Percentiles rank a stretch among this genome's conserved stretches.
phyloP scores from a whole-genome alignment of 176 grass and related monocot genomes.

The Triticum urartu region DNA sequence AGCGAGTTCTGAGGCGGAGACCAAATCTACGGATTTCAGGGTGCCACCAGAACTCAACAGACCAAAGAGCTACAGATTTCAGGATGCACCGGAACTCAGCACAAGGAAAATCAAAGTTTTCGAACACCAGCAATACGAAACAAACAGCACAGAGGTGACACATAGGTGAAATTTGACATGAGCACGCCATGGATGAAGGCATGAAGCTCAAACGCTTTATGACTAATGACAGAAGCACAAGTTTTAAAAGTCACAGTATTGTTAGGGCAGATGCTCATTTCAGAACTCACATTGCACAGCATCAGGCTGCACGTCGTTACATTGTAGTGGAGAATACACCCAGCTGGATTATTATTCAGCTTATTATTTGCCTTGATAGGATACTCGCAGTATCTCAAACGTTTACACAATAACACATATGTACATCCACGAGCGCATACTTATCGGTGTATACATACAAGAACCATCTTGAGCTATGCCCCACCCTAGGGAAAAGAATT shows the following conservation, averaged over 20 bases:
- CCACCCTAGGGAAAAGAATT: constrained; percentile 27
- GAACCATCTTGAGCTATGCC: constrained; percentile 30
- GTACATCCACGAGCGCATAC: constrained; percentile 27
- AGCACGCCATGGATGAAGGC: not conserved
- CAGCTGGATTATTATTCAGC: constrained; percentile 21
- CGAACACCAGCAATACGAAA: too few relatives aligned
- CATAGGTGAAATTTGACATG: not conserved
- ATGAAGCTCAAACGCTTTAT: not conserved
- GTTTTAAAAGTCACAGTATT: not conserved
- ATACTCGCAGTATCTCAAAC: not conserved
- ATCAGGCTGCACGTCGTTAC: not conserved
- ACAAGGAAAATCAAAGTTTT: too few relatives aligned
- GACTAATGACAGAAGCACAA: too few relatives aligned
- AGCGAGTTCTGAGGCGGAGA: too few relatives aligned
- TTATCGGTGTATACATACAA: constrained; percentile 27
- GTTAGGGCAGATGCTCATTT: not conserved
- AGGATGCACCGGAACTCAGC: too few relatives aligned
- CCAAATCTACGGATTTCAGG: too few relatives aligned
- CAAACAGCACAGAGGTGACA: not conserved
- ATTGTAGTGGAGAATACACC: not conserved
- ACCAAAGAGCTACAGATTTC: too few relatives aligned
- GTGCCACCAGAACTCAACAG: too few relatives aligned
- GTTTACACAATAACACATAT: constrained; percentile 36
- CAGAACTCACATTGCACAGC: not conserved
- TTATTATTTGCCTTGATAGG: not conserved